Base-by-base conservation (phyloP, 1,284 basidiomycete species). In the Erythrobasidium hasegawianum region DNA sequence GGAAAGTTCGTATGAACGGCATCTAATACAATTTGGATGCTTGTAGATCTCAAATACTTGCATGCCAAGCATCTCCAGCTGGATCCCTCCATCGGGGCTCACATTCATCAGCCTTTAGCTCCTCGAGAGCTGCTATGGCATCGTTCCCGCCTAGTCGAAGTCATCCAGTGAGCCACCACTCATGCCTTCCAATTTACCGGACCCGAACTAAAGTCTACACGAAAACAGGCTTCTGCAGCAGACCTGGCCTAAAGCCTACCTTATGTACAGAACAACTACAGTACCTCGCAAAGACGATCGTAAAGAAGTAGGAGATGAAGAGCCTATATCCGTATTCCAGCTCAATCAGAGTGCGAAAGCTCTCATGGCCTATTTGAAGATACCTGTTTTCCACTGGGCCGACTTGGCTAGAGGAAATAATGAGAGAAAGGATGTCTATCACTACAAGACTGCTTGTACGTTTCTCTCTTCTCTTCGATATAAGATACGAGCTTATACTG, bases 1-100 rank as follows among this genome's bases (percentile, higher is more conserved):
- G n/a, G n/a, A n/a, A n/a, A n/a, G n/a, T n/a, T n/a, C n/a, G n/a
- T n/a, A n/a, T n/a, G n/a, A n/a, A n/a, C n/a, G n/a, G n/a, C n/a
- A n/a, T n/a, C n/a, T n/a, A n/a, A n/a, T n/a, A n/a, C n/a, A n/a
- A n/a, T n/a, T n/a, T n/a, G n/a, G n/a, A n/a, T n/a, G n/a, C n/a
- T n/a, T n/a, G n/a, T n/a, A 64, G 61, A 64, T 24, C 61, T 64
- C 10, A 64, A 54, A 53, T 64, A 55, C 43, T 14, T 64, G 56
- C 54, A 64, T 47, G 43, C 43, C 4, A n/a, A 24, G n/a, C 43
- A 47, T 14, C 16, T 18, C n/a, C 43, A 47, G 14, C 14, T 47
- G 8, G 43, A 47, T 24, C 22, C 43, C 8, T 24, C 16, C 4
- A 24, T 47, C n/a, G n/a, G 22, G 14, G 7, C 43, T 24, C 43